Evolutionary conservation across 2,329 filamentous ascomycete genomes (phyloP), one percentile per base, ranked within the genome.

Genomic region (Fusarium neocosmosporiellum): DNA sequence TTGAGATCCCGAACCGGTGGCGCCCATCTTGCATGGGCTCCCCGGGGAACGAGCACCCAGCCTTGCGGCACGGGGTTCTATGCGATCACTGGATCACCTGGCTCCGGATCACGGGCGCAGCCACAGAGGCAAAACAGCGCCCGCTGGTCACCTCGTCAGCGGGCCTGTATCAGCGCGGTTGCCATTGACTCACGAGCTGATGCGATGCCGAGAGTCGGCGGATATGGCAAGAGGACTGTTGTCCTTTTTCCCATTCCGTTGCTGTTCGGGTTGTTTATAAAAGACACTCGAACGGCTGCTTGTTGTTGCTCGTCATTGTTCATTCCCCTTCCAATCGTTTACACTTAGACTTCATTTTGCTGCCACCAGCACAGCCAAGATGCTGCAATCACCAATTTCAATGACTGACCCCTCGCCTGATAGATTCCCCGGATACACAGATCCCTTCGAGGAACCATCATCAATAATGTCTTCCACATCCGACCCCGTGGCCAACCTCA

Each of bases 391-490:
- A 63, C 75, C 72, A 41, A 72, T 80, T 65, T 81, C 84, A 70
- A 81, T 79, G 54, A 79, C 85, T 86, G 76, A 87, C 80, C 70
- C 83, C 24, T 67, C 78, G 43, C 65, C 80, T 59, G 83, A 86
- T 74, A 86, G 82, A 67, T 86, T 86, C 70, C 84, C 84, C 46
- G 81, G 84, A n/a, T 86, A 85, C 73, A 77, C 78, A 74, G 84
- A 85, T 76, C 81, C 82, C 24, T 74, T 82, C 59, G 80, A 83
- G 69, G 76, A 81, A 54, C 22, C 64, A 53, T 66, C 76, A 66
- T 75, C 75, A 70, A 79, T 75, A 73, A 81, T 83, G 74, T 76
- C 79, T 54, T 73, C 78, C 60, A 78, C 80, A 68, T 81, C 84
- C 73, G 86, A 85, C 80, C 73, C 81, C 72, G 67, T 87, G 75